Base-by-base conservation (phyloP, 2,329 filamentous ascomycete species). In the Fusarium sp. region DNA sequence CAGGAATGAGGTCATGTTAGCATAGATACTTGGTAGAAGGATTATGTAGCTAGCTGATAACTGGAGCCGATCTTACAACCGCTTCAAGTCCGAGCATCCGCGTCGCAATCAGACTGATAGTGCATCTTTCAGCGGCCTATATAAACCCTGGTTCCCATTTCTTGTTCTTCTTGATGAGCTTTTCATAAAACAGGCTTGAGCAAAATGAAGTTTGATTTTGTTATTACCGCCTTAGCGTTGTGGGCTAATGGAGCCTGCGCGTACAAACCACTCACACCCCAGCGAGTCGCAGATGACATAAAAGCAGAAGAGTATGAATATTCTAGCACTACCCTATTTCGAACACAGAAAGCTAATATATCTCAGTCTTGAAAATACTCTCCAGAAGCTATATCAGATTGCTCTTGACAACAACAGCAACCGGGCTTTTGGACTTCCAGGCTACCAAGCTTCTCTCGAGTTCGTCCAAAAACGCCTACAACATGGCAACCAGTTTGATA, bases 401-500 rank as follows among this genome's bases (percentile, higher is more conserved):
- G 58, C 67, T 5, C 42, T 56, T 5, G 55, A 64, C 20, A 70
- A 70, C 20, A 25, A 40, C 12, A 34, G 41, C 6, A 70, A 50
- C 20, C 59, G 68, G 43, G 54, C 51, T 27, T 70, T 70, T 34
- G 67, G 68, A 4, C 47, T 68, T 12, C 34, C 67, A 1, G 63
- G 68, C 9, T 71, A 70, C 28, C 68, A 71, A 13, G 55, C 63
- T 16, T 68, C 68, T 16, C 46, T 70, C 20, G 58, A 64, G 14
- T 57, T 70, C 43, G 42, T 70, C 6, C 57, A 46, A 14, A 20
- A 23, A 6, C 40, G 25, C 14, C 23, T 69, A n/a, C 21, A 45
- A 10, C 21, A 21, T 12, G 58, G 50, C 4, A n/a, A 54, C 10
- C 37, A 54, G 7, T 59, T 70, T 2, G 40, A 70, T 32, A 57